phyloP scores from a whole-genome alignment of 83 land plant genomes.

The Picea mariana region DNA sequence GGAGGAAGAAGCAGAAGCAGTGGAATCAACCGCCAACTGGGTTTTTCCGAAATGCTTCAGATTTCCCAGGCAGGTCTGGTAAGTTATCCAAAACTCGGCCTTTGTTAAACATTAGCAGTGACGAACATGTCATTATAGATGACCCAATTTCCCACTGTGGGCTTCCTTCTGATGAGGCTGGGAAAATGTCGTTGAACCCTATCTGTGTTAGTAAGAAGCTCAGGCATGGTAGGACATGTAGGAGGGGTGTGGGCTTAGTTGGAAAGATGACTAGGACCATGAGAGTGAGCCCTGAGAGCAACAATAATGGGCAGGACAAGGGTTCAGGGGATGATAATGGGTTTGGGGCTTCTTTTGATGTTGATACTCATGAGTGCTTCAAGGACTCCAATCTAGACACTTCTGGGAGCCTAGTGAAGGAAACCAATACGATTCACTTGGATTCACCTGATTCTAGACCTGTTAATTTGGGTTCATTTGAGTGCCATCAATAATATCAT shows the following conservation, averaged over 20 bases:
- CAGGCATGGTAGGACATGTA: conserved; percentile 15
- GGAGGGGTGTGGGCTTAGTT: conserved; percentile 2
- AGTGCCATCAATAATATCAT: neutral
- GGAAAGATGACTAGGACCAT: neutral
- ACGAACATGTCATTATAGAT: neutral
- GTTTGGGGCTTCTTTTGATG: conserved; percentile 12
- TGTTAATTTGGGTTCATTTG: conserved; percentile 5
- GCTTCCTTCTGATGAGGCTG: too few relatives aligned
- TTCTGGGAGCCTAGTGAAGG: conserved; percentile 12
- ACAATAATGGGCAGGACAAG: conserved; percentile 11
- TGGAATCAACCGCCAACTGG: neutral
- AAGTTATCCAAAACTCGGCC: neutral
- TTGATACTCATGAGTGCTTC: conserved; percentile 8
- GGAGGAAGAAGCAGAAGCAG: conserved; percentile 9
- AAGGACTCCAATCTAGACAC: conserved; percentile 18
- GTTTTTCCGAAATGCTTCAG: neutral
- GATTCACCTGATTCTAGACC: conserved; percentile 9
- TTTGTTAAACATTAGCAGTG: conserved; percentile 2
- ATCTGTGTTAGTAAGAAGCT: conserved; percentile 15
- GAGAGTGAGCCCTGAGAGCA: conserved; percentile 11
- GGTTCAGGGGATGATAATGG: conserved; percentile 15
- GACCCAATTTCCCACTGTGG: conserved; percentile 3
- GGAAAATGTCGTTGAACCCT: conserved; percentile 12
- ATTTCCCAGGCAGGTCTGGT: neutral
- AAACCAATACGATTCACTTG: conserved; percentile 11